Percentiles rank a stretch among this genome's conserved stretches.
phyloP scores from a whole-genome alignment of 495 filamentous ascomycete species.

The Xeromyces bisporus region DNA sequence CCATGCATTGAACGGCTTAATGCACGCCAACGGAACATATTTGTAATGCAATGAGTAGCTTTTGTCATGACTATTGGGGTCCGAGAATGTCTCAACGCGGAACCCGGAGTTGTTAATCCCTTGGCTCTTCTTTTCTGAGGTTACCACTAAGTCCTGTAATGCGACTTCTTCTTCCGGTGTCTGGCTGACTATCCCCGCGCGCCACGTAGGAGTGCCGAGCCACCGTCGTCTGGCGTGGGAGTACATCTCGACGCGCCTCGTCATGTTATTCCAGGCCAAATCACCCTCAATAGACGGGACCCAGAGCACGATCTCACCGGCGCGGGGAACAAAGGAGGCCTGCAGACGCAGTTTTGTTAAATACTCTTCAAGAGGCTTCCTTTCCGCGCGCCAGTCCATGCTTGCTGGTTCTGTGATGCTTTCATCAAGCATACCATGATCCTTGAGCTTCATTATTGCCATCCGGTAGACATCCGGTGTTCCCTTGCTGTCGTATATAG shows the following conservation, averaged over 20 bases:
- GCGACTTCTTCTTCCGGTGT: conserved; percentile 23
- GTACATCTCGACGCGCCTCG: conserved; percentile 16
- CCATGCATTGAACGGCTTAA: conserved; percentile 38
- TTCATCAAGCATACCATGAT: conserved; percentile 20
- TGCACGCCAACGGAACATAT: conserved; percentile 36
- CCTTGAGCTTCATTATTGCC: conserved; percentile 32
- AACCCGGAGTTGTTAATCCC: conserved; percentile 38
- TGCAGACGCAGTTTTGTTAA: conserved; percentile 22
- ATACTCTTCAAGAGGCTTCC: conserved; percentile 17
- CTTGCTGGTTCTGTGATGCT: conserved; percentile 29
- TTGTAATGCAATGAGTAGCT: conserved; percentile 31
- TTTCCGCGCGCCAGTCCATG: conserved; percentile 37
- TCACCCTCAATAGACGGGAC: conserved; percentile 19
- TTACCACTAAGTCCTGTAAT: conserved; percentile 26
- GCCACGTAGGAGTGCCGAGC: conserved; percentile 31
- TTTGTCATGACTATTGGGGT: conserved; percentile 34
- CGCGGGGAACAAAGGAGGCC: conserved; percentile 35
- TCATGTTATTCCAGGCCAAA: conserved; percentile 17
- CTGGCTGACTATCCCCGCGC: conserved; percentile 38
- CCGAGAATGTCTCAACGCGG: conserved; percentile 37
- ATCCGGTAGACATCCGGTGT: conserved; percentile 35
- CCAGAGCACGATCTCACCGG: conserved; percentile 43
- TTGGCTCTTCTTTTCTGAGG: conserved; percentile 24
- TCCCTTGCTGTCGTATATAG: conserved; percentile 18
- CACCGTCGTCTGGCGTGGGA: conserved; percentile 11